These are phyloP conservation scores for Pleurotus pulmonarius DNA, from an alignment of 768 basidiomycete genomes.

Conservation along the genomic window DNA sequence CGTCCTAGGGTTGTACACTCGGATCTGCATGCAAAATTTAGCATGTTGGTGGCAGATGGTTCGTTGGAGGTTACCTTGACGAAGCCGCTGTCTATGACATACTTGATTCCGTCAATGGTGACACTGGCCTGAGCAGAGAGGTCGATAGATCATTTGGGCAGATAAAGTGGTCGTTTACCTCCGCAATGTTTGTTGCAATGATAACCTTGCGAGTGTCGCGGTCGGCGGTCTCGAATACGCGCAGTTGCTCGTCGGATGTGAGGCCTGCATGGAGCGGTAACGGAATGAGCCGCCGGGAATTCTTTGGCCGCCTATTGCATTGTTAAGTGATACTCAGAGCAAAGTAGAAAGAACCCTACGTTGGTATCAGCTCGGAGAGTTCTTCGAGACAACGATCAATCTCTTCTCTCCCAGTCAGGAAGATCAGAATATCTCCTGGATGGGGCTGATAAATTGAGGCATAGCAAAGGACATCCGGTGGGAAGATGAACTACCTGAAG, in stretches of 20 bases:
- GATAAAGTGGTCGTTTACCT: conserved; percentile 39
- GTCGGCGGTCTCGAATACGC: conserved; percentile 77
- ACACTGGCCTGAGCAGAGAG: conserved; percentile 74
- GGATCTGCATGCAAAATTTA: conserved; percentile 49
- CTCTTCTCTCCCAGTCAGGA: conserved; percentile 94
- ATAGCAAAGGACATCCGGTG: background rate
- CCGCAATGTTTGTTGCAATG: conserved; percentile 93
- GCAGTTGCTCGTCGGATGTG: conserved; percentile 81
- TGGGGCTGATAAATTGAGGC: conserved; percentile 50
- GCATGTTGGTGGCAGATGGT: background rate
- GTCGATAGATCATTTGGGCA: background rate
- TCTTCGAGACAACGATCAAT: conserved; percentile 87
- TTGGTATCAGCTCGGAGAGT: conserved; percentile 72
- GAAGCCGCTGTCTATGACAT: conserved; percentile 91
- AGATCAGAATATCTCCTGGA: conserved; percentile 87
- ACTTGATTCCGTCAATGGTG: conserved; percentile 94
- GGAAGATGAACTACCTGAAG: conserved; percentile 49
- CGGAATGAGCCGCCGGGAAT: conserved; percentile 54
- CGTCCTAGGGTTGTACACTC: conserved; percentile 85
- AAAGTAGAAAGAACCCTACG: conserved; percentile 34
- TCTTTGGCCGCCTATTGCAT: conserved; percentile 44
- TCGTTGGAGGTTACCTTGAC: conserved; percentile 65
- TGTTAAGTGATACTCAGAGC: conserved; percentile 2
- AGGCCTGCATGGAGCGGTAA: conserved; percentile 89
- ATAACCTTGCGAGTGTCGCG: conserved; percentile 83